A percentile compares a stretch with the other conserved stretches of the same genome.
Evolutionary conservation across 495 filamentous ascomycete species (phyloP).

Genomic region (Thozetella sp.): DNA sequence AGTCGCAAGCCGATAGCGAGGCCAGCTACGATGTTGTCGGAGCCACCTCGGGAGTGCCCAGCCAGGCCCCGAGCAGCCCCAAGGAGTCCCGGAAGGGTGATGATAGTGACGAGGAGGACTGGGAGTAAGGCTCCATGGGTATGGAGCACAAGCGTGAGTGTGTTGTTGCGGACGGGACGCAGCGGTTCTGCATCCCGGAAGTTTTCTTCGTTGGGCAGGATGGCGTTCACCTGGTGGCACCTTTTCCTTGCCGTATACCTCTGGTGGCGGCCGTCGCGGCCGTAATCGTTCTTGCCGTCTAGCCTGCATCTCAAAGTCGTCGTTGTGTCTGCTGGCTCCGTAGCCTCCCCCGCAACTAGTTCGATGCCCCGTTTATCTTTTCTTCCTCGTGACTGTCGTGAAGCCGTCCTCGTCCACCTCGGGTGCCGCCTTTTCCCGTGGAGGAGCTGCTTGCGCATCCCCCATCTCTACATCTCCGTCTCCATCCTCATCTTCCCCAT

Average conservation of each 20-base stretch:
- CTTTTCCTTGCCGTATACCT: constrained; percentile 1
- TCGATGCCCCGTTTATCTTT: constrained; percentile 43
- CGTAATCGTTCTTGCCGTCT: not conserved
- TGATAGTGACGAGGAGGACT: constrained; percentile 64
- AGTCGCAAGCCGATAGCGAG: constrained; percentile 84
- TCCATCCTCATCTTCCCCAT: constrained; percentile 54
- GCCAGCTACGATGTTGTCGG: constrained; percentile 90
- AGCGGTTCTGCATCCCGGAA: not conserved
- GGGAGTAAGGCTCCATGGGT: constrained; percentile 74
- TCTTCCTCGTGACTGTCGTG: constrained; percentile 81
- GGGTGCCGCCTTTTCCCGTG: constrained; percentile 66
- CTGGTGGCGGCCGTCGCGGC: not conserved
- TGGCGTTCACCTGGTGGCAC: not conserved
- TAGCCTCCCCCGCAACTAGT: constrained; percentile 1
- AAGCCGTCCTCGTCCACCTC: constrained; percentile 95
- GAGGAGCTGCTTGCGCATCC: constrained; percentile 63
- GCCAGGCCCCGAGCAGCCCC: constrained; percentile 72
- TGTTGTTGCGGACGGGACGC: too few relatives aligned
- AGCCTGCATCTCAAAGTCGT: not conserved
- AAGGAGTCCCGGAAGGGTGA: constrained; percentile 55
- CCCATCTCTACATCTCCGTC: constrained; percentile 74
- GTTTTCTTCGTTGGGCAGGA: not conserved
- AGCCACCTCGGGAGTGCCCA: constrained; percentile 74
- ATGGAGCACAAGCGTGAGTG: too few relatives aligned
- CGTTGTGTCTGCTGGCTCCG: not conserved